A percentile compares a stretch with the other conserved stretches of the same genome.
phyloP scores from a whole-genome alignment of 352 stramenopile genomes.

The Globisporangium camurandrum region DNA sequence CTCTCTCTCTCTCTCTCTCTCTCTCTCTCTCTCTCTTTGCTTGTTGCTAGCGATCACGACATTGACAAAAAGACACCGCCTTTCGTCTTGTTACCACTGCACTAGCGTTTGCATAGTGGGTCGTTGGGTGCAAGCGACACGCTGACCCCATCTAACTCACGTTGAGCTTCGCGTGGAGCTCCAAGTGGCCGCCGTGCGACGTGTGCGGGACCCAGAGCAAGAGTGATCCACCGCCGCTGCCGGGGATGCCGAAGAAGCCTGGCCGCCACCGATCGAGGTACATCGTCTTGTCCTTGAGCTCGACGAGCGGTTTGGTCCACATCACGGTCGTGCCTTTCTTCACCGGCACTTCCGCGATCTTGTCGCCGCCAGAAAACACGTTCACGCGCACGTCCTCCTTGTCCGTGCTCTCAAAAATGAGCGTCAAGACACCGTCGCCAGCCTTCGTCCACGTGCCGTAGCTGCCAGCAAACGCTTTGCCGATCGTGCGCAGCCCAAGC shows the following conservation, averaged over 20 bases:
- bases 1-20: background rate
- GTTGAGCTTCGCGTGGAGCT: slow-evolving; percentile 34
- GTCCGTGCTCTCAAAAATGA: slow-evolving; percentile 39
- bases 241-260: slow-evolving; percentile 23
- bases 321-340: slow-evolving; percentile 23
- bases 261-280: slow-evolving; percentile 49
- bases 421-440: slow-evolving; percentile 27
- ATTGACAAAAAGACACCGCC: background rate
- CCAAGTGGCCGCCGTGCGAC: slow-evolving; percentile 22
- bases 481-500: slow-evolving; percentile 28
- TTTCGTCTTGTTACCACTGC: background rate
- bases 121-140: no score
- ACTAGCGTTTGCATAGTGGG: background rate
- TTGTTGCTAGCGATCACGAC: background rate
- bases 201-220: slow-evolving; percentile 34
- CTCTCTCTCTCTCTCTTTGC: background rate
- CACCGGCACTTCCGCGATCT: slow-evolving; percentile 34
- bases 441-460: slow-evolving; percentile 30
- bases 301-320: slow-evolving; percentile 29
- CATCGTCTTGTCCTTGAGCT: slow-evolving; percentile 35
- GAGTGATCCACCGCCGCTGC: slow-evolving; percentile 21
- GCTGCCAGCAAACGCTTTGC: slow-evolving; percentile 34
- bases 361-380: slow-evolving; percentile 37
- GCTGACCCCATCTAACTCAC: slow-evolving; percentile 17
- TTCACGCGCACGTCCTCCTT: slow-evolving; percentile 40